Base-by-base conservation (phyloP, 1,139 yeast genomes). In the Kodamaea derodonti region DNA sequence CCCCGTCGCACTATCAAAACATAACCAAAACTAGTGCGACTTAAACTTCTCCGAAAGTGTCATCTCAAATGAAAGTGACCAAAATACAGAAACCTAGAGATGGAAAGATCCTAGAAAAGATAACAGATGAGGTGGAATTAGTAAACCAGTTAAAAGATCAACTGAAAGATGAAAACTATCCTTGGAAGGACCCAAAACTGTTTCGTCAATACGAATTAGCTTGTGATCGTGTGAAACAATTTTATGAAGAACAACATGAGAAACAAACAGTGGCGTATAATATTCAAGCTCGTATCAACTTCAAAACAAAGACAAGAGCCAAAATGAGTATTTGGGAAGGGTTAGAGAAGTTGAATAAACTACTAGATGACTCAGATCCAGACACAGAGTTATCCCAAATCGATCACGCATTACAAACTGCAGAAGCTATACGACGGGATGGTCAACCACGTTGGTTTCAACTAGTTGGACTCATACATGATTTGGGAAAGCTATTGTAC, bases 371-470 rank as follows among this genome's bases (percentile, higher is more conserved):
- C 37, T 75, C 83, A 36, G 88, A 81, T 49, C 88, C 88, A 0
- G 88, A 81, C 50, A 81, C 87, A 0, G 86, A 81, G 48, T 62
- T 81, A 24, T 78, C 85, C 0, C 88, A 81, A 48, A 81, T 81
- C 32, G 87, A 81, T 47, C 88, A 81, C 54, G 87, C 88, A 1
- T 51, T 81, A 20, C 88, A 81, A 55, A 81, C 88, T 0, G 88
- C 88, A 2, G 87, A 81, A 47, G 86, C 87, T 3, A 81, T 81
- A 33, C 59, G 86, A 45, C 56, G 72, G 38, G 88, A 81, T 46
- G 73, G 75, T 1, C 76, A 78, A 49, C 88, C 88, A 0, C 58
- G 87, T 25, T 81, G 88, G 88, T 80, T 81, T 62, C 88, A 81
- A 53, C 58, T 81, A 14, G 86, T 82, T 5, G 88, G 88, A 1